A percentile compares a stretch with the other conserved stretches of the same genome.
Evolutionary conservation across 768 basidiomycete species (phyloP).

Genomic region (Lepiota venenata): DNA sequence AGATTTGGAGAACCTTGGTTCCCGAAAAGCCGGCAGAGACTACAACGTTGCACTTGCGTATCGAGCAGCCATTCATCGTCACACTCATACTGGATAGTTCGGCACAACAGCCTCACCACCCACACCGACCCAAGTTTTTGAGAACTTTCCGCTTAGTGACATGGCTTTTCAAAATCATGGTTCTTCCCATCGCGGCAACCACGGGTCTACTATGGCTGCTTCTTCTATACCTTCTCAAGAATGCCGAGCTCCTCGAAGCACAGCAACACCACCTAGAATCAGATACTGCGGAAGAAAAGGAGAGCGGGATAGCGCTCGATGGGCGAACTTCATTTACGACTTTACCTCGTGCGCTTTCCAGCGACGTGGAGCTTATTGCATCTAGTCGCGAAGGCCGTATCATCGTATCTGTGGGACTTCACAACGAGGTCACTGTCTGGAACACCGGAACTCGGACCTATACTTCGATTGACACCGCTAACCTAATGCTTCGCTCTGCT

Average conservation of each 20-base stretch:
- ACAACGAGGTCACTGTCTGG: conserved; percentile 79
- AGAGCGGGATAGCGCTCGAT: conserved; percentile 33
- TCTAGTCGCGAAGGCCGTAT: conserved; percentile 63
- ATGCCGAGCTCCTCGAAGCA: conserved; percentile 86
- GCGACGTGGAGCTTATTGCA: conserved; percentile 81
- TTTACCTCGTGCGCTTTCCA: conserved; percentile 75
- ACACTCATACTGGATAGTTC: conserved; percentile 50
- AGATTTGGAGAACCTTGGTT: conserved; percentile 77
- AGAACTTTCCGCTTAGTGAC: conserved; percentile 52
- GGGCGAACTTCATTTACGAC: conserved; percentile 56
- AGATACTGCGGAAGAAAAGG: conserved; percentile 27
- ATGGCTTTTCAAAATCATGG: conserved; percentile 82
- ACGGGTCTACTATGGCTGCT: conserved; percentile 71
- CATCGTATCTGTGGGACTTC: conserved; percentile 69
- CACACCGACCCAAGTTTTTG: conserved; percentile 39
- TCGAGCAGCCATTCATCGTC: conserved; percentile 78
- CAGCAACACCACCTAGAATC: conserved; percentile 62
- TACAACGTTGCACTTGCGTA: conserved; percentile 64
- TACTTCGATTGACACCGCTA: conserved; percentile 46
- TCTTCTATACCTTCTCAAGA: conserved; percentile 83
- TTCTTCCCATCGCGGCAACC: conserved; percentile 80
- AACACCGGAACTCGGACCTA: conserved; percentile 38
- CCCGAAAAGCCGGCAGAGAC: conserved; percentile 48
- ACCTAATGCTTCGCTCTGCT: conserved; percentile 46
- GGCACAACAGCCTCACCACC: conserved; percentile 21